Conservation (phyloP, 345 rosid genomes). For the Erodium maritimum region DNA sequence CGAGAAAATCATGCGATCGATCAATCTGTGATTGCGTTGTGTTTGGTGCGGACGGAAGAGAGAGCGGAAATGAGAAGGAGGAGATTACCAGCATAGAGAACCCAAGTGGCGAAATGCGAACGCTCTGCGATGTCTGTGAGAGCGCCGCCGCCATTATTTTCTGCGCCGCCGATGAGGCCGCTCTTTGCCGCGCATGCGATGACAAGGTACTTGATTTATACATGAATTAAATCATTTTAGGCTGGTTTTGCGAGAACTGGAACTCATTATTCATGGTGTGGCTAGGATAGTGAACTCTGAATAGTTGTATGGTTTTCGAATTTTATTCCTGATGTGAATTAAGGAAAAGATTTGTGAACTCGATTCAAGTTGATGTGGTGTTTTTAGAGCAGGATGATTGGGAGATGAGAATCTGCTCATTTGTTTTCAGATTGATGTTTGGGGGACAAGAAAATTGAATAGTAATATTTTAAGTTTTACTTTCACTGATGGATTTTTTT, state of each 20-base stretch:
- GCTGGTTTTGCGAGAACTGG: too few relatives aligned
- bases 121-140: slow-evolving; percentile 62
- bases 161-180: slow-evolving; percentile 88
- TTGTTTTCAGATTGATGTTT: background rate
- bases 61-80: slow-evolving; percentile 1
- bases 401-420: background rate
- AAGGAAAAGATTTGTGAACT: background rate
- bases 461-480: background rate
- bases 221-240: background rate
- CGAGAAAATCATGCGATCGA: background rate
- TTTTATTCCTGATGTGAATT: background rate
- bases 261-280: too few relatives aligned
- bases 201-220: slow-evolving; percentile 31
- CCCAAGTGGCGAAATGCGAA: slow-evolving; percentile 32
- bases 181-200: slow-evolving; percentile 75
- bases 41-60: background rate
- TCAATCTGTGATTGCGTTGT: background rate
- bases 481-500: background rate
- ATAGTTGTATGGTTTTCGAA: too few relatives aligned
- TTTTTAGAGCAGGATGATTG: background rate
- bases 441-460: background rate
- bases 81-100: background rate
- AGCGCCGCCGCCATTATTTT: slow-evolving; percentile 72
- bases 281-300: background rate
- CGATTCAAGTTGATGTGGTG: background rate